Evolutionary conservation across 345 rosid genomes (phyloP), one percentile per base, ranked within the genome.

Genomic region (Acer campestre): DNA sequence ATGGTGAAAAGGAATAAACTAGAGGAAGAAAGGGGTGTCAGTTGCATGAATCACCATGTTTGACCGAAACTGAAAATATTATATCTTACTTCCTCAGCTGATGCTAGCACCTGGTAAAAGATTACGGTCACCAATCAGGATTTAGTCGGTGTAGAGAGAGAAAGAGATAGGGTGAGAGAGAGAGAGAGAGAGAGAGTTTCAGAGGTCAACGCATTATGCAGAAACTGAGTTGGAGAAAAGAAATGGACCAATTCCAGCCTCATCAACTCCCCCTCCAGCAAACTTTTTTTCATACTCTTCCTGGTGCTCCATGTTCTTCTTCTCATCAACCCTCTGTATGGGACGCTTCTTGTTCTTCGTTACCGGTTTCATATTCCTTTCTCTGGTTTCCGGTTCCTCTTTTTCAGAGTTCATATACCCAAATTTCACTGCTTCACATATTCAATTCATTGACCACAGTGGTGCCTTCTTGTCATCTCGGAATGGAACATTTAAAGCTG

Each of bases 401-500:
- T 86, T 38, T 78, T 53, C 78, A 13, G 94, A 93, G 80, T 83
- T 85, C 58, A 76, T 91, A 49, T 73, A 73, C 78, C 97, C 98
- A 7, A 86, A 87, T 80, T 90, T 94, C 87, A 86, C 89, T 2
- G 97, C 97, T 70, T 90, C 97, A 13, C 44, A 86, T 76, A 73
- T 82, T 62, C 83, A 79, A 56, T 91, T 85, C 77, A 48, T 90
- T 2, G 92, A 89, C 68, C 72, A 78, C 56, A 70, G 79, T 25
- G 86, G 98, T 18, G 83, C 95, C 48, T 94, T 94, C 80, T 84
- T 94, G 67, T 72, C 77, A 68, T 93, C 98, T 40, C 88, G 76
- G 35, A 84, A 84, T 56, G 87, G 79, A 40, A 84, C 88, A 7
- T 94, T 89, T 83, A 89, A 87, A 84, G 94, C 91, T 76, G 83